Base-by-base conservation (phyloP, 179 eudicot genomes). In the Amaranthus tricolor region DNA sequence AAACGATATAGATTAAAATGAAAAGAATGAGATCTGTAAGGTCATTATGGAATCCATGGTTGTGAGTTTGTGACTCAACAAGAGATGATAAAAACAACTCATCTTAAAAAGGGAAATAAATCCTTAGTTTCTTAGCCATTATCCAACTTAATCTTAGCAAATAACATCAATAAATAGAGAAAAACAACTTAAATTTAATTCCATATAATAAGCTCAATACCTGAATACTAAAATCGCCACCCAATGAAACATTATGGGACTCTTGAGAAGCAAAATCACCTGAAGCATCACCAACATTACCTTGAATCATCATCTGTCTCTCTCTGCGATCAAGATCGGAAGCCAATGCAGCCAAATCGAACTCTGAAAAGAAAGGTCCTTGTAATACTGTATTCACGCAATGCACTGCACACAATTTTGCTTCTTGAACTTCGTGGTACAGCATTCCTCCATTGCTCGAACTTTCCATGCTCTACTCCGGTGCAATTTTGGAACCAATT, bases 201-300 rank as follows among this genome's bases (percentile, higher is more conserved):
- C 40, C 40, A 31, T 31, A 31, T 31, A 31, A 31, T 2, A 31
- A 31, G 40, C 40, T 31, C 40, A 31, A 11, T 20, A 89, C 98
- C 98, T 94, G 98, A 16, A 94, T 94, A 72, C 98, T 94, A 81
- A 94, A 94, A 84, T 94, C 94, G 31, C 98, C 98, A 66, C 89
- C 97, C 63, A 92, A 75, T 5, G 98, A 94, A 71, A 94, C 98
- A 73, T 92, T 94, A 59, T 90, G 94, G 15, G 98, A 92, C 70
- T 84, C 88, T 14, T 83, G 88, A 4, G 94, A 49, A 17, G 78
- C 53, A 66, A 85, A 82, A 45, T 71, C 82, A 59, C 83, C 89
- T 11, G 48, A 78, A 52, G 59, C 74, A 16, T 12, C 66, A 47
- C 56, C 82, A 47, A 62, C 78, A 5, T 9, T 63, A 31, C 77